Evolutionary conservation across 306 rosid genomes (phyloP), one percentile per base, ranked within the genome.

Genomic region (Vigna reflexopilosa): DNA sequence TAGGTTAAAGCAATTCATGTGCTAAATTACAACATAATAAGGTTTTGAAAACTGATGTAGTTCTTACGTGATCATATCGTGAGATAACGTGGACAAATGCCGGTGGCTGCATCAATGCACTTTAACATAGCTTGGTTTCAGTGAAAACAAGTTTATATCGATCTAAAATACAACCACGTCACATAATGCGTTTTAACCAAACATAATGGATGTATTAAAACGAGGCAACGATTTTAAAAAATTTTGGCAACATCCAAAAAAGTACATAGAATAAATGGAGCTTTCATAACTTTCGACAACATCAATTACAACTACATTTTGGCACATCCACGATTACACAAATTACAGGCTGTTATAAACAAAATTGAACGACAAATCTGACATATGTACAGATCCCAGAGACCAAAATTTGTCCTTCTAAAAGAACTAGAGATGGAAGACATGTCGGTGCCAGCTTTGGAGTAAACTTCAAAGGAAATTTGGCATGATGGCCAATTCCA

Each of bases 311-410:
- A 71, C 14, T 36, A 26, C 52, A 69, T 44, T 26, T 13, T 15
- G 48, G 70, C 76, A 74, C 73, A 85, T 57, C 71, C 62, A 78
- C 81, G 78, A 82, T 68, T 44, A 82, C 73, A 82, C 70, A 63
- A 71, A 80, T 82, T 77, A 77, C 81, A 82, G 26, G 69, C 66
- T 79, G 45, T 50, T 48, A 79, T 44, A 57, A 80, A 73, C 74
- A 82, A 66, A 77, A 86, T 51, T 81, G 80, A 73, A 81, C 70
- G 26, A 59, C 57, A 55, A 70, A 50, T 67, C 78, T 72, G 62
- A 42, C n/a, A 26, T 86, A 83, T 83, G 49, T 81, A 86, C 87
- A 86, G 34, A 71, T n/a, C 51, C 47, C 62, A 28, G 40, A 65
- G 72, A 55, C 80, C 79, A 84, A 80, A 86, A 80, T 55, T 69